Base-by-base conservation (phyloP, 169 alveolate species). In the Eimeria praecox region DNA sequence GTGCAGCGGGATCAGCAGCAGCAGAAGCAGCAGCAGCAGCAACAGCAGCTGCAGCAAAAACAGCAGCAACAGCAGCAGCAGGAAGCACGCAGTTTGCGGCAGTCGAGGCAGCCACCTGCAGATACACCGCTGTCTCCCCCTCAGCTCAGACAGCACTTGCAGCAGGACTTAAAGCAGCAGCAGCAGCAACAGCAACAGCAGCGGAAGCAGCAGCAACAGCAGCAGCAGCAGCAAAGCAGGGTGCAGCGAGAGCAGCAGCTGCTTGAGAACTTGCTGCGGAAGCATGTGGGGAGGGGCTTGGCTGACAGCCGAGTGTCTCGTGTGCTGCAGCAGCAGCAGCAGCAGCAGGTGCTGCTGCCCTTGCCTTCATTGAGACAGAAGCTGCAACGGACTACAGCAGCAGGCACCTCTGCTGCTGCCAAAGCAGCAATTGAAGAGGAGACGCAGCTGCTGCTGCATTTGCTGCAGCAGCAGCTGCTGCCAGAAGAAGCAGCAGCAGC, bases 151-250 rank as follows among this genome's bases (percentile, higher is more conserved):
- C 89, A 78, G 66, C 69, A 78, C 66, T n/a, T 40, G 64, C 89
- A 78, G 35, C 89, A 42, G 89, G 30, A 78, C 38, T 33, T 6
- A 40, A 27, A 40, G 89, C 89, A 27, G 52, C 42, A 42, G 64
- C 89, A 12, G 89, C 89, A 30, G 85, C 85, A 18, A 49, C 85
- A 73, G 52, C 85, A 73, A 56, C 89, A 40, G 64, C 89, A 78
- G 64, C 89, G 10, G 89, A 59, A 75, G 86, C 86, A 75, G 49
- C 20, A 27, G 54, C 86, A 75, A 54, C 86, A 78, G 69, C 59
- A 78, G 89, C 89, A 42, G 89, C 40, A 42, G 89, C 33, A 40
- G 89, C 69, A 46, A 64, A 12, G 64, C 10, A 20, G 64, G 89
- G 66, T 20, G 64, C 89, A 40, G 89, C 69, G 64, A 14, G 66